phyloP scores from a whole-genome alignment of 106 monocot species.

The Chionographis japonica region DNA sequence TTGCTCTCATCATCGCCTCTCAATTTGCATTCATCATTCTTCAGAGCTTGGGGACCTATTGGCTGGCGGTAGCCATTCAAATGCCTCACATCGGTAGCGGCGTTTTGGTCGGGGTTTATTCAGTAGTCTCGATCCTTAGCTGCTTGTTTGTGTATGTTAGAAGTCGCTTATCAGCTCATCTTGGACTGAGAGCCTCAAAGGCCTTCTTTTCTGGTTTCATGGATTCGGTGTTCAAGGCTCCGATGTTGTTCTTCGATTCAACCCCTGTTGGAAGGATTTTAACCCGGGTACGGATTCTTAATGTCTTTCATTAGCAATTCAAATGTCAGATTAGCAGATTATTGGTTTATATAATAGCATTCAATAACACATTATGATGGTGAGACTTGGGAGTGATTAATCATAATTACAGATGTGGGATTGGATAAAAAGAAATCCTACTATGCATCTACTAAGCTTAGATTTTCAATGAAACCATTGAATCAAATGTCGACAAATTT shows the following conservation, averaged over 20 bases:
- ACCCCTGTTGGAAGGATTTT: constrained; percentile 84
- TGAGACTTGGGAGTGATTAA: too few species aligned
- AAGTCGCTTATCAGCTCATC: constrained; percentile 40
- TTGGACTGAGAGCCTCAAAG: constrained; percentile 74
- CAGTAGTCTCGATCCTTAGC: constrained; percentile 45
- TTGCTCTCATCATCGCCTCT: constrained; percentile 17
- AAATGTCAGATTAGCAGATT: too few species aligned
- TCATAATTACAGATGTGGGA: too few species aligned
- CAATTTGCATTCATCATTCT: constrained; percentile 51
- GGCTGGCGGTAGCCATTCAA: constrained; percentile 65
- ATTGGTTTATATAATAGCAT: too few species aligned
- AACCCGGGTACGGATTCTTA: constrained; percentile 36
- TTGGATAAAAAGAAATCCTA: too few species aligned
- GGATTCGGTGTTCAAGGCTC: constrained; percentile 82
- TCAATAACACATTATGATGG: too few species aligned
- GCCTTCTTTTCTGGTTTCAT: constrained; percentile 74
- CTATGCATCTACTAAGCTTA: too few species aligned
- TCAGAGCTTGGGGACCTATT: constrained; percentile 62
- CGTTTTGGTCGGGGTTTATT: constrained; percentile 56
- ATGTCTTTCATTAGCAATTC: too few species aligned
- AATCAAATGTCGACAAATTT: too few species aligned
- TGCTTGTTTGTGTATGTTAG: constrained; percentile 52
- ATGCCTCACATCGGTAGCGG: constrained; percentile 19
- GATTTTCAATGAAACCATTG: too few species aligned
- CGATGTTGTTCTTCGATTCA: constrained; percentile 90